Evolutionary conservation across 768 basidiomycete genomes (phyloP).

Genomic region (Saitozyma sp.): DNA sequence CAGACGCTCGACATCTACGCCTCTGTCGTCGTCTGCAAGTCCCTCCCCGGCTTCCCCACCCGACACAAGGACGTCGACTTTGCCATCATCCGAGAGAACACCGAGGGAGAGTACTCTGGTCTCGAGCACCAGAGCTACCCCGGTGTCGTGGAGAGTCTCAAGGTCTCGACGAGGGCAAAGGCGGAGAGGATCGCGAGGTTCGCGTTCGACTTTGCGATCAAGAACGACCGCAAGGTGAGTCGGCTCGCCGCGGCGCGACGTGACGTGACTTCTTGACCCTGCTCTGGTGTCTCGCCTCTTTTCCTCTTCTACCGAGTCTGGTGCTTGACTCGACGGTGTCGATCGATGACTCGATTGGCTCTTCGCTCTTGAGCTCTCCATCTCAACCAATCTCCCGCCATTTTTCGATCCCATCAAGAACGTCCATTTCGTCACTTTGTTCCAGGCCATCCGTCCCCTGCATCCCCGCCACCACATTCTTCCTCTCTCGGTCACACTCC

Average conservation of each 20-base stretch:
- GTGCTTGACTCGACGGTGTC: not conserved
- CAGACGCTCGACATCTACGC: constrained; percentile 98
- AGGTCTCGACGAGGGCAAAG: constrained; percentile 92
- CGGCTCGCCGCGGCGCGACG: too few species aligned
- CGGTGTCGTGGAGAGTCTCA: constrained; percentile 96
- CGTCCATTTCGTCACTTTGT: too few species aligned
- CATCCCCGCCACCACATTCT: too few species aligned
- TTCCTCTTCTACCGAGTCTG: not conserved
- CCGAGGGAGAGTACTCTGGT: constrained; percentile 99
- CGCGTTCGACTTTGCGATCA: constrained; percentile 97
- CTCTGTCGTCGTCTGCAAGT: constrained; percentile 97
- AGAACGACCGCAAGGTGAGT: constrained; percentile 91
- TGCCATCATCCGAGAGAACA: constrained; percentile 99
- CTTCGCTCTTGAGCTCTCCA: too few species aligned
- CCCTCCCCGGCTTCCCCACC: constrained; percentile 91
- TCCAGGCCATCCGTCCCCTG: too few species aligned
- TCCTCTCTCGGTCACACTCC: too few species aligned
- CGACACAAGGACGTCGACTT: constrained; percentile 97
- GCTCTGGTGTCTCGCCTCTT: too few species aligned
- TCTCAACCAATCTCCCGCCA: too few species aligned
- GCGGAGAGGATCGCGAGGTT: constrained; percentile 95
- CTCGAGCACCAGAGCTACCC: constrained; percentile 92
- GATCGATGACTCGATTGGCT: too few species aligned
- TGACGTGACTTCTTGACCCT: not conserved
- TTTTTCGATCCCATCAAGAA: too few species aligned